A percentile compares a stretch with the other conserved stretches of the same genome.
Conservation (phyloP, 768 basidiomycete genomes). For the Daedaleopsis sinensis region DNA sequence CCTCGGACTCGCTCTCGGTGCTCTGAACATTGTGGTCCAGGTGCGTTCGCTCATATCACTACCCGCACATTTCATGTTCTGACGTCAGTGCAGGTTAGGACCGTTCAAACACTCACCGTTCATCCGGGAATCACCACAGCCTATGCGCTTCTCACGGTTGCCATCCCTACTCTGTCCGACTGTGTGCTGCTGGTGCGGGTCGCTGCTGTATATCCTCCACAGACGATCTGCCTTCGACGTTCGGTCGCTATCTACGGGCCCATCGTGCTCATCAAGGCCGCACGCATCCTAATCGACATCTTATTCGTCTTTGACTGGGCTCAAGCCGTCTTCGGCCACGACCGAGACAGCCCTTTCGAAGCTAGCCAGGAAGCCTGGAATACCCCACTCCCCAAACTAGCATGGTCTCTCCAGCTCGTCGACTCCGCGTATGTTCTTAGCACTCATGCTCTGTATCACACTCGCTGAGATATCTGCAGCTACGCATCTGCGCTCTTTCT, state of each 20-base stretch:
- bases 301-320: conserved; percentile 10
- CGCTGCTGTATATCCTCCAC: conserved; percentile 37
- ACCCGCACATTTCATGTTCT: too few relatives aligned
- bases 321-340: not conserved
- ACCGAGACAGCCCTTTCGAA: not conserved
- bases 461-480: not conserved
- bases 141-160: conserved; percentile 10
- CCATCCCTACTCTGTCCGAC: conserved; percentile 40
- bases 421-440: conserved; percentile 36
- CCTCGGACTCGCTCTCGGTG: conserved; percentile 3
- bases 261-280: conserved; percentile 34
- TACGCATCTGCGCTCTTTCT: conserved; percentile 6
- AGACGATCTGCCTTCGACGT: conserved; percentile 15
- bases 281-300: conserved; percentile 29
- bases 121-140: not conserved
- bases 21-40: conserved; percentile 2
- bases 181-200: conserved; percentile 42
- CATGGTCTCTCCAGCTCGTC: conserved; percentile 38
- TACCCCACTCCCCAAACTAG: conserved; percentile 23
- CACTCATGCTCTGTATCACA: not conserved
- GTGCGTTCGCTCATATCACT: not conserved
- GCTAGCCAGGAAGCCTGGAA: conserved; percentile 11
- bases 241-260: conserved; percentile 30
- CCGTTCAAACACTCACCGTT: not conserved
- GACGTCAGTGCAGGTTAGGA: not conserved